phyloP scores from a whole-genome alignment of 2,329 filamentous ascomycete species.

The Colletotrichum echinochloae region DNA sequence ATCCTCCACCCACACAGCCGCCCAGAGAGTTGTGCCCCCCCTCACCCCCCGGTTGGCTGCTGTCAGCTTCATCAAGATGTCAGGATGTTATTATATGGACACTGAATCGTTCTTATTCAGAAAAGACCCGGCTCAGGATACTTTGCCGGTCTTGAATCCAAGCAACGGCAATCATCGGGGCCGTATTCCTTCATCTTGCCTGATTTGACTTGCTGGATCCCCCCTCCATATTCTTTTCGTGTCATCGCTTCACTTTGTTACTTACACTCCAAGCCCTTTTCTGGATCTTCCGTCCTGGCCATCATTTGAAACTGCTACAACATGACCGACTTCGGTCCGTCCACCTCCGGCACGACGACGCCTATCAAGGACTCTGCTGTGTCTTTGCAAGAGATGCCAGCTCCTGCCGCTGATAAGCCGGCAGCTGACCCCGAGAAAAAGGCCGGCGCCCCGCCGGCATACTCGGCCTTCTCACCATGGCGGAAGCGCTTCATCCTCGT shows the following conservation, averaged over 20 bases:
- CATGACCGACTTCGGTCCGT: slow-evolving; percentile 23
- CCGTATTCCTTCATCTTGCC: slow-evolving; percentile 3
- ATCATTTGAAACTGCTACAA: neutral
- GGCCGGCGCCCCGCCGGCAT: slow-evolving; percentile 43
- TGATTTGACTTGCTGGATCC: neutral
- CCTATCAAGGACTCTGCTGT: slow-evolving; percentile 16
- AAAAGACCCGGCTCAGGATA: neutral
- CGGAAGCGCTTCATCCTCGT: slow-evolving; percentile 52
- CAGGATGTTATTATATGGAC: slow-evolving; percentile 11
- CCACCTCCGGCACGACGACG: slow-evolving; percentile 26
- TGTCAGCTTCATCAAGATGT: neutral
- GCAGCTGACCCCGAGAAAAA: slow-evolving; percentile 39
- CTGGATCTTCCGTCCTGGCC: neutral
- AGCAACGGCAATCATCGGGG: slow-evolving; percentile 4
- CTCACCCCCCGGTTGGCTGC: neutral
- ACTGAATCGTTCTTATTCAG: neutral
- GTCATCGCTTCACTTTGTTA: neutral
- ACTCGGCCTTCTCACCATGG: slow-evolving; percentile 53
- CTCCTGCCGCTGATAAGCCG: slow-evolving; percentile 4
- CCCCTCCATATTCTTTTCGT: neutral
- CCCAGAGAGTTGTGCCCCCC: slow-evolving; percentile 1
- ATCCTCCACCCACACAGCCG: neutral
- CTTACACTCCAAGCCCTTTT: neutral
- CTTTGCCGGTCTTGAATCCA: neutral
- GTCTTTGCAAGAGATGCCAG: neutral